Conservation (phyloP, 805 yeast genomes). For the Lipomyces yamadae region DNA sequence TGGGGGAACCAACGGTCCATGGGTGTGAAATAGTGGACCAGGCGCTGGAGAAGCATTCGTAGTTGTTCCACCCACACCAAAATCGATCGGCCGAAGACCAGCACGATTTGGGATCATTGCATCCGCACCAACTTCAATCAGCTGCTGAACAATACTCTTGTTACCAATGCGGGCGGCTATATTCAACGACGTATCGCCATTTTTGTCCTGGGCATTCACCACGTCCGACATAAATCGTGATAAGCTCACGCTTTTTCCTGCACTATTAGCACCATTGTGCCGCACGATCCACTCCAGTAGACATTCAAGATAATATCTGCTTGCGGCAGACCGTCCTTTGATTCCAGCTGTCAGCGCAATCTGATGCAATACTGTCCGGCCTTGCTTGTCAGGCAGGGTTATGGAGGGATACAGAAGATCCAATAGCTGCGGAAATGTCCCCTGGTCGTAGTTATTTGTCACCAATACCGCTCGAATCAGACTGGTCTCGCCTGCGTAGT, state of each 20-base stretch:
- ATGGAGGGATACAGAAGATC: conserved; percentile 77
- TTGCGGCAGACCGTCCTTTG: conserved; percentile 72
- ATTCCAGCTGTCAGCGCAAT: conserved; percentile 80
- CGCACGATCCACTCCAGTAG: conserved; percentile 78
- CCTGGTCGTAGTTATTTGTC: conserved; percentile 79
- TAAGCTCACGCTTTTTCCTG: conserved; percentile 48
- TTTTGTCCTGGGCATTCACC: conserved; percentile 85
- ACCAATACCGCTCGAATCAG: conserved; percentile 81
- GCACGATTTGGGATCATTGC: conserved; percentile 77
- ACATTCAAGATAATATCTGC: conserved; percentile 72
- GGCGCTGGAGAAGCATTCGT: conserved; percentile 7
- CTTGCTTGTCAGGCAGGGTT: conserved; percentile 65
- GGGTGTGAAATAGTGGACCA: background rate
- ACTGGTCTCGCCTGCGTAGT: conserved; percentile 86
- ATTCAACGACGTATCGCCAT: conserved; percentile 94
- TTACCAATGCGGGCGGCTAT: conserved; percentile 90
- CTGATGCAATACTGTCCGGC: conserved; percentile 85
- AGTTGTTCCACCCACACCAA: conserved; percentile 56
- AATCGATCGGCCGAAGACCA: conserved; percentile 85
- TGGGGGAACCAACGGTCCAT: conserved; percentile 21
- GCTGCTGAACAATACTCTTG: conserved; percentile 74
- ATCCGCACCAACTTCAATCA: conserved; percentile 88
- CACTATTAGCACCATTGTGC: conserved; percentile 52
- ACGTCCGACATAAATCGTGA: conserved; percentile 67
- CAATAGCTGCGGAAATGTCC: conserved; percentile 71